Base-by-base conservation (phyloP, 2,329 filamentous ascomycete species). In the Alternaria sp. region DNA sequence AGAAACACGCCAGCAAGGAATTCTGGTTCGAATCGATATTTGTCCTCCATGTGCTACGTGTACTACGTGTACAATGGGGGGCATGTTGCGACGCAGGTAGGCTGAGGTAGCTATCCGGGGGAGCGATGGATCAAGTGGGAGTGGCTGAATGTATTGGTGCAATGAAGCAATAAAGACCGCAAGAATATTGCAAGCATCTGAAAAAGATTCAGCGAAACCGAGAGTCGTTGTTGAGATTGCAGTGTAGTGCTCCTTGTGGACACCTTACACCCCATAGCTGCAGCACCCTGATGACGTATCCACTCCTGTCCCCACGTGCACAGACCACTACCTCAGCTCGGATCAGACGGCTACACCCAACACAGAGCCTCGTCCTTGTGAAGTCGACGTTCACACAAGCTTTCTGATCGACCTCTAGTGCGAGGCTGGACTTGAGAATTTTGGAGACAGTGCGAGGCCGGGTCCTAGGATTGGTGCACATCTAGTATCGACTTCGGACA, bases 361-460 rank as follows among this genome's bases (percentile, higher is more conserved):
- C 49, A 25, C 1, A 25, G 49, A 52, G 49, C 30, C 28, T 52
- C 28, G 30, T n/a, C 7, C 9, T 54, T 30, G 44, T 43, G 43
- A n/a, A 56, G 44, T n/a, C 6, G 30, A 26, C 28, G 28, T 59
- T 59, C 43, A 30, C n/a, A 59, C 12, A 59, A 59, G 57, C 57
- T 59, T 56, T 59, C 10, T 15, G 40, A 47, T 55, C 8, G 44
- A 12, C 28, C 12, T 43, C 23, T 40, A 46, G 21, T 47, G n/a
- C 46, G 44, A 40, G 30, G 19, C 49, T 40, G 30, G n/a, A 23
- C 2, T 52, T 13, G 6, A 11, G 8, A 36, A 23, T 52, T 17
- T 15, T 25, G 19, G 19, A 4, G 19, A 36, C 23, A 15, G 19
- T 52, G 28, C 49, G 13, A 36, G 28, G 28, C 19, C n/a, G 23